Evolutionary conservation across 2,329 filamentous ascomycete species (phyloP).

Genomic region (Tympanopsis confertula): DNA sequence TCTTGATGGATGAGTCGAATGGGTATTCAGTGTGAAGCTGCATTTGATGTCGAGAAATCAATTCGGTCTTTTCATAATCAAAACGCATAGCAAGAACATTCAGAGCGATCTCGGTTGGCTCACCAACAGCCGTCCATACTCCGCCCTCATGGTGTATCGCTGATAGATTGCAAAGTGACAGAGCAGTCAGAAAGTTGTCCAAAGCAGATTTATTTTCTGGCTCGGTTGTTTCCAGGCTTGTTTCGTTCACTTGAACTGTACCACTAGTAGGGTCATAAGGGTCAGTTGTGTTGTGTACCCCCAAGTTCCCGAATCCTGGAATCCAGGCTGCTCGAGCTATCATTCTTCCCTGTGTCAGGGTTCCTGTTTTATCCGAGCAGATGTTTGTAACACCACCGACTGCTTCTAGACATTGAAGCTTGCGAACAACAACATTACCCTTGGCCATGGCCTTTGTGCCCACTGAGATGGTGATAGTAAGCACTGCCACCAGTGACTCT

Average conservation of each 20-base stretch:
- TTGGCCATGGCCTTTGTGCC: constrained; percentile 54
- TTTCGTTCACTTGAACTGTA: constrained; percentile 29
- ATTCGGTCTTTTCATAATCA: constrained; percentile 35
- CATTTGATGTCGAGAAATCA: constrained; percentile 30
- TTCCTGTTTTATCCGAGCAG: constrained; percentile 62
- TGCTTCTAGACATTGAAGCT: constrained; percentile 53
- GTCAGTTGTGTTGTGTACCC: constrained; percentile 40
- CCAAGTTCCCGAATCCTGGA: constrained; percentile 36
- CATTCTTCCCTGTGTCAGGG: constrained; percentile 56
- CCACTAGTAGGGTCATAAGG: constrained; percentile 51
- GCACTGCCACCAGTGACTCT: constrained; percentile 55
- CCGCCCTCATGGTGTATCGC: constrained; percentile 31
- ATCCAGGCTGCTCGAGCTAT: constrained; percentile 52
- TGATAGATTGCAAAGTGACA: constrained; percentile 52
- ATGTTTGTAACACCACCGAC: constrained; percentile 61
- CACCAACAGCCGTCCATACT: constrained; percentile 49
- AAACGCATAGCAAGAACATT: constrained; percentile 65
- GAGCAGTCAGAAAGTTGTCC: constrained; percentile 38
- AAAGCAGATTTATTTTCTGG: constrained; percentile 20
- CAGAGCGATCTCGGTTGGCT: constrained; percentile 64
- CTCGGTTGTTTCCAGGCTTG: constrained; percentile 24
- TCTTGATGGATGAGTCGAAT: constrained; percentile 64
- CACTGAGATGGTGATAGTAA: constrained; percentile 62
- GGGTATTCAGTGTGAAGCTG: constrained; percentile 52
- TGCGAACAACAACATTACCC: constrained; percentile 53